These are phyloP conservation scores for Strobilomyces confusus DNA, from an alignment of 768 basidiomycete genomes.

Conservation along the genomic window DNA sequence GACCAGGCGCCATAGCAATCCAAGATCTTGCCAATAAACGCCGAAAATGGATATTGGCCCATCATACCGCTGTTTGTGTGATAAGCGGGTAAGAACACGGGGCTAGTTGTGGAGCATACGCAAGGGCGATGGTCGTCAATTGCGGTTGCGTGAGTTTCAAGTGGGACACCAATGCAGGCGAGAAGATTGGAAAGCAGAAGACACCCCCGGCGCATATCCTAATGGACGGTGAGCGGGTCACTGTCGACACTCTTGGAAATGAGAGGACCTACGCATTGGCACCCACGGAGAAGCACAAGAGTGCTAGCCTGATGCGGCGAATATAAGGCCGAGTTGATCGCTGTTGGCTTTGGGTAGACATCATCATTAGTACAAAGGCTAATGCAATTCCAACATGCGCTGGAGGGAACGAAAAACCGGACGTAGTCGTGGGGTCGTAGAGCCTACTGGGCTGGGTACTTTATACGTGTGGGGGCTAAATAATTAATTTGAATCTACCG, in stretches of 20 bases:
- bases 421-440: neutral
- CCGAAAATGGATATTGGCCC: constrained; percentile 76
- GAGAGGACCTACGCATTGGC: constrained; percentile 54
- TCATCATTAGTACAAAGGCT: neutral
- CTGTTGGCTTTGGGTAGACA: constrained; percentile 12
- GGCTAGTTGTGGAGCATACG: constrained; percentile 50
- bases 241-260: neutral
- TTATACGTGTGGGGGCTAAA: neutral
- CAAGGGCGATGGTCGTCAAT: constrained; percentile 71
- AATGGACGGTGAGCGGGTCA: neutral
- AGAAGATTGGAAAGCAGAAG: constrained; percentile 73
- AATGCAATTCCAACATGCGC: neutral
- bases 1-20: constrained; percentile 65
- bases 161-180: constrained; percentile 55
- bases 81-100: neutral
- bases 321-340: constrained; percentile 8
- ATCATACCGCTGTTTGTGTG: constrained; percentile 59
- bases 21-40: constrained; percentile 62
- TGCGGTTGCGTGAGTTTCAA: constrained; percentile 72
- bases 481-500: neutral
- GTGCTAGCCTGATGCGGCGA: constrained; percentile 24
- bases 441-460: neutral
- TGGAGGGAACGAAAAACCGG: neutral
- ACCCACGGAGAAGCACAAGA: constrained; percentile 52
- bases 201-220: constrained; percentile 79